Percentiles rank a stretch among this genome's conserved stretches.
Conservation (phyloP, 306 rosid genomes). For the Sesbania bispinosa region DNA sequence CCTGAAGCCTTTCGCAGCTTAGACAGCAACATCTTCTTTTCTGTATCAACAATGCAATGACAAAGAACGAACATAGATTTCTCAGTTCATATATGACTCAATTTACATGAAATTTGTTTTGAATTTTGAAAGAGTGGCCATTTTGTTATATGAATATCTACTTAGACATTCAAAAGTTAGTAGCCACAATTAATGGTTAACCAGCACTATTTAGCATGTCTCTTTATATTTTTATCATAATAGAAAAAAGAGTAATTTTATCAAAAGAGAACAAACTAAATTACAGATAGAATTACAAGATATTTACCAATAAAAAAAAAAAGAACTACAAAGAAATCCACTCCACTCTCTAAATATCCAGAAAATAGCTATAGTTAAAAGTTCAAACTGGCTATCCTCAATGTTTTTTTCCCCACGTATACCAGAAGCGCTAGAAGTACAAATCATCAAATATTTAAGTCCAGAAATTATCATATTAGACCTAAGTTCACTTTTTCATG, state of each 20-base stretch:
- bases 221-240: background rate
- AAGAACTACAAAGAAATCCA: too few relatives aligned
- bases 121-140: background rate
- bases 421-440: too few relatives aligned
- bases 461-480: too few relatives aligned
- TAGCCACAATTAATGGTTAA: background rate
- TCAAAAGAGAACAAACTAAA: background rate
- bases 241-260: background rate
- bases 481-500: too few relatives aligned
- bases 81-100: background rate
- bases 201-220: background rate
- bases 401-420: too few relatives aligned
- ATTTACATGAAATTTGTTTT: slow-evolving; percentile 8
- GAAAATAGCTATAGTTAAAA: too few relatives aligned
- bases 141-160: background rate
- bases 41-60: slow-evolving; percentile 45
- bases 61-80: slow-evolving; percentile 20
- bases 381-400: too few relatives aligned
- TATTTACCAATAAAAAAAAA: too few relatives aligned
- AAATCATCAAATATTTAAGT: too few relatives aligned
- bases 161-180: background rate
- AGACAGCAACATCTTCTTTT: slow-evolving; percentile 83
- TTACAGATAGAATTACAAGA: too few relatives aligned
- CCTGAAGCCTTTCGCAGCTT: slow-evolving; percentile 82
- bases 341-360: too few relatives aligned